Evolutionary conservation across 2,329 filamentous ascomycete genomes (phyloP).

Genomic region (Penicillium sp.): DNA sequence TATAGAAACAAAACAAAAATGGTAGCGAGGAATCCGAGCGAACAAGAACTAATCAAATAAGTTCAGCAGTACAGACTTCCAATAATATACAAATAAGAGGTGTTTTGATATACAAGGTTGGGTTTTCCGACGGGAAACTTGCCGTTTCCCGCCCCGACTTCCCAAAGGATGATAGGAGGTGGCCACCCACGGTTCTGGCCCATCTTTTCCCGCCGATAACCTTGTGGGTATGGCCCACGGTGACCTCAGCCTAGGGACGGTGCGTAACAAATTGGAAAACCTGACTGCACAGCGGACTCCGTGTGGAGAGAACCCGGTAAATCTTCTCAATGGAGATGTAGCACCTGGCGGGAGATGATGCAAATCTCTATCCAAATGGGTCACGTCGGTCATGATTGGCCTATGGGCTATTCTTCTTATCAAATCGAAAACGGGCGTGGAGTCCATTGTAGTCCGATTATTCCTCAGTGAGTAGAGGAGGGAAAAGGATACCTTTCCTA

Average conservation of each 20-base stretch:
- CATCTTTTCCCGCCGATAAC: slow-evolving; percentile 32
- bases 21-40: slow-evolving; percentile 3
- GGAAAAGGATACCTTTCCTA: slow-evolving; percentile 52
- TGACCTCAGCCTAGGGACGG: slow-evolving; percentile 22
- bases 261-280: slow-evolving; percentile 16
- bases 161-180: slow-evolving; percentile 6
- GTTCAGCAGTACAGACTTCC: slow-evolving; percentile 11
- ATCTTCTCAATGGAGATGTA: slow-evolving; percentile 18
- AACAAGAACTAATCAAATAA: slow-evolving; percentile 11
- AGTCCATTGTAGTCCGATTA: slow-evolving; percentile 21
- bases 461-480: slow-evolving; percentile 43
- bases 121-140: slow-evolving; percentile 38
- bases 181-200: slow-evolving; percentile 24
- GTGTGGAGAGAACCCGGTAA: slow-evolving; percentile 19
- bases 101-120: slow-evolving; percentile 34
- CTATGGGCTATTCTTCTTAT: slow-evolving; percentile 24
- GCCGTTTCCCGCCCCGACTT: slow-evolving; percentile 29
- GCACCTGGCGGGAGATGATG: slow-evolving; percentile 21
- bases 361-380: slow-evolving; percentile 18
- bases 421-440: slow-evolving; percentile 22
- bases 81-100: slow-evolving; percentile 26
- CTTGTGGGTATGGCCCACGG: slow-evolving; percentile 22
- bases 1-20: slow-evolving; percentile 9
- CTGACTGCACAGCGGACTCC: slow-evolving; percentile 17
- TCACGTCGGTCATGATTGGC: slow-evolving; percentile 20